Evolutionary conservation across 768 basidiomycete species (phyloP), one percentile per base, ranked within the genome.

Genomic region (Lepiota brunneoincarnata): DNA sequence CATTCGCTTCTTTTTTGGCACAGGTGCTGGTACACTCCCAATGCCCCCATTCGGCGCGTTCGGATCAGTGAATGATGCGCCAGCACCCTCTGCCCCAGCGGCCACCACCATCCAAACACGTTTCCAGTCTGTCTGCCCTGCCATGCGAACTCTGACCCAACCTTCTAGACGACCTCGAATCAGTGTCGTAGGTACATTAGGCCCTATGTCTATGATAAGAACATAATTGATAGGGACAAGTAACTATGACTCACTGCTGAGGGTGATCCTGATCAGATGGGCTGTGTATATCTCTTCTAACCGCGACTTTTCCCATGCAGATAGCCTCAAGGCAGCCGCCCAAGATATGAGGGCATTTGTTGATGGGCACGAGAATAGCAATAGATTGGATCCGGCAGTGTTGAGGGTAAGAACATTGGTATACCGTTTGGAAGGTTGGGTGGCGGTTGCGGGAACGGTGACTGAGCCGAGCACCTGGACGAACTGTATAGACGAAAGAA

Each of bases 91-190:
- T n/a, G 68, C 63, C 4, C 77, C 80, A 44, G 80, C 78, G 56
- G 73, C 75, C 4, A 97, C 73, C 5, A 87, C 81, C 75, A 91
- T 82, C 90, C 92, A 98, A 41, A 94, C 78, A 38, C 84, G 80
- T 67, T 93, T 93, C 96, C 96, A 98, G 60, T 97, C 93, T 0
- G 91, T 94, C 61, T 94, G 93, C n/a, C 96, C 95, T n/a, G 94
- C 89, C 36, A 98, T 77, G 41, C 96, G 86, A 42, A 93, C 79
- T 60, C 87, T 82, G 15, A 93, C 88, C 90, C 91, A 94, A 1
- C 95, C 96, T 67, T 98, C 95, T 76, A 93, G 80, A 55, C 81
- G 80, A 7, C 91, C 87, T 43, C 81, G 79, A 10, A 81, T 67
- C 2, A 95, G 78, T 6, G 88, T 83, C 2, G 83, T 77, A 7